Evolutionary conservation across 1,284 basidiomycete species (phyloP).

Genomic region (Mrakiaceae sp.): DNA sequence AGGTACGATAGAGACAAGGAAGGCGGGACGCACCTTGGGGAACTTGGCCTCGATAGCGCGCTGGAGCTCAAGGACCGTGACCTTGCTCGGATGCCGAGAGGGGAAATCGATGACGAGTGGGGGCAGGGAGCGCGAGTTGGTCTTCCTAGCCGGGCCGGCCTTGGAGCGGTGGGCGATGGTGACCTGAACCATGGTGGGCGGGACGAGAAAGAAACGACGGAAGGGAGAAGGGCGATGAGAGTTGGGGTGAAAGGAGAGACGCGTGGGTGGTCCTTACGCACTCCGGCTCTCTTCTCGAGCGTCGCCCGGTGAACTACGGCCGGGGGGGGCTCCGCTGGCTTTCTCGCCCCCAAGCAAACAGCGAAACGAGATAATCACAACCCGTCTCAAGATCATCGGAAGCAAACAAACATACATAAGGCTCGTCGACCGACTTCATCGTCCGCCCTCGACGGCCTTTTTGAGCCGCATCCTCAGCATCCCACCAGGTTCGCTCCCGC

Average conservation of each 20-base stretch:
- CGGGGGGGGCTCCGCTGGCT: too few species aligned
- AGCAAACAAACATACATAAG: too few species aligned
- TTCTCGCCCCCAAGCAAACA: too few species aligned
- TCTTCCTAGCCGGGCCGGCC: conserved; percentile 23
- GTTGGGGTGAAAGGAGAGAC: too few species aligned
- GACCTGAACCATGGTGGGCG: conserved; percentile 46
- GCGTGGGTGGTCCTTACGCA: too few species aligned
- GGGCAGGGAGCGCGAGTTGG: conserved; percentile 41
- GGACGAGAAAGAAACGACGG: neutral
- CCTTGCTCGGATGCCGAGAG: conserved; percentile 35
- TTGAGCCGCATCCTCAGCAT: neutral
- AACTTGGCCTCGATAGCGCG: conserved; percentile 33
- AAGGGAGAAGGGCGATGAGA: neutral
- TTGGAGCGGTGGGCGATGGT: conserved; percentile 37
- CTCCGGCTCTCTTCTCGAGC: too few species aligned
- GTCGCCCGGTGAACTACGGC: too few species aligned
- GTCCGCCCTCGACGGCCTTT: conserved; percentile 5
- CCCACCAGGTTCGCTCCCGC: neutral
- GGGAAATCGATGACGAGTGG: conserved; percentile 49
- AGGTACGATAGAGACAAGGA: neutral
- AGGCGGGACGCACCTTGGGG: conserved; percentile 39
- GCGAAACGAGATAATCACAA: too few species aligned
- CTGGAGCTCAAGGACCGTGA: conserved; percentile 38
- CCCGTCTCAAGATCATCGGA: too few species aligned
- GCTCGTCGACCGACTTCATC: neutral